phyloP scores from a whole-genome alignment of 495 filamentous ascomycete species.

The Penicillium soppii region DNA sequence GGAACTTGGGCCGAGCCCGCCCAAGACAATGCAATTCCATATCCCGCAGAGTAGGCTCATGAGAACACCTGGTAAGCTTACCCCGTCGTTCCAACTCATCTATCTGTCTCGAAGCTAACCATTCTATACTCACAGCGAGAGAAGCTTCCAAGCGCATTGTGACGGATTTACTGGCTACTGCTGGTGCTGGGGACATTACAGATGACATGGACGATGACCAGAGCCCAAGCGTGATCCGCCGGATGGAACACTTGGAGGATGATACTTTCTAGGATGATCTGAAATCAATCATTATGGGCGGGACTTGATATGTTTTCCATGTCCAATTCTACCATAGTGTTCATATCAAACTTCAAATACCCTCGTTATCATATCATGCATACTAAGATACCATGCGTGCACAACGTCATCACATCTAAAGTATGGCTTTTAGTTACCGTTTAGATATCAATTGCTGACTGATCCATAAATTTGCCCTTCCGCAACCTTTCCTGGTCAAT shows the following conservation, averaged over 20 bases:
- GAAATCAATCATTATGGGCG: too few species aligned
- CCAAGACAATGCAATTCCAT: slow-evolving; percentile 97
- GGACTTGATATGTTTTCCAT: too few species aligned
- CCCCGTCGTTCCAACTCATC: background rate
- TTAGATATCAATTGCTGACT: too few species aligned
- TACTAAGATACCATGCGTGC: too few species aligned
- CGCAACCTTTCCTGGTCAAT: too few species aligned
- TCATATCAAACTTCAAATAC: background rate
- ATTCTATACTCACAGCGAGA: slow-evolving; percentile 55
- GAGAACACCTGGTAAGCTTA: slow-evolving; percentile 79
- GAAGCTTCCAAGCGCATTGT: slow-evolving; percentile 94
- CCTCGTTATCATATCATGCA: too few species aligned
- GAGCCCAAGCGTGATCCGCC: slow-evolving; percentile 74
- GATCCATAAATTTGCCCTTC: too few species aligned
- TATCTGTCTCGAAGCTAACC: background rate
- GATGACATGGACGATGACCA: slow-evolving; percentile 53
- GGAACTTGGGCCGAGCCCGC: slow-evolving; percentile 72
- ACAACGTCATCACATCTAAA: too few species aligned
- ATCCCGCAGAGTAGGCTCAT: slow-evolving; percentile 82
- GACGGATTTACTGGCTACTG: slow-evolving; percentile 82
- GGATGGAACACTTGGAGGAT: slow-evolving; percentile 63
- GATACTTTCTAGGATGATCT: slow-evolving; percentile 63
- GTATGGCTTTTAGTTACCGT: too few species aligned
- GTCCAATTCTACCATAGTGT: background rate
- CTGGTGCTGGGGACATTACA: slow-evolving; percentile 53